Evolutionary conservation across 2,329 filamentous ascomycete species (phyloP), one percentile per base, ranked within the genome.

Genomic region (Pseudogymnoascus sp.): DNA sequence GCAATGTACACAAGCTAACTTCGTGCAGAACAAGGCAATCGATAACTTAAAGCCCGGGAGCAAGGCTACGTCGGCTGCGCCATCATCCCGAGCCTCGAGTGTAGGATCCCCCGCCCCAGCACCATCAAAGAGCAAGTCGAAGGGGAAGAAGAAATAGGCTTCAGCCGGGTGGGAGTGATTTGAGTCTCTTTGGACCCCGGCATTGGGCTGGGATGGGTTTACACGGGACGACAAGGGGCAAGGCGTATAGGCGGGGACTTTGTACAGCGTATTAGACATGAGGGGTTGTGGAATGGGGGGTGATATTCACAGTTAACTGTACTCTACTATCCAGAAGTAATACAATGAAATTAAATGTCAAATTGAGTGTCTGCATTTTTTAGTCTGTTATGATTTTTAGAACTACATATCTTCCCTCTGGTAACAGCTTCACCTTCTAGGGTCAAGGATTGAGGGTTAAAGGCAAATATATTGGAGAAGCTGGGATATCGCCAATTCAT

Each of bases 1-100:
- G 38, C 40, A 59, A 18, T 61, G 59, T 62, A 25, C 16, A 21
- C 5, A 21, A 38, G 18, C 33, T 16, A 38, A 61, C 40, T 31
- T 31, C 5, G 4, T 31, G 67, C 73, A 97, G 93, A 96, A 97
- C 76, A 97, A 97, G 79, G 87, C 91, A 61, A 84, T 97, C 58
- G 95, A 97, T 69, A 90, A 88, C 55, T 86, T 96, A 72, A 97
- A 97, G 76, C 81, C 78, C 61, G 86, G 82, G 63, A 90, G 85
- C 77, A 95, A 93, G 75, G 83, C 85, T 59, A 89, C 84, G 63
- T 95, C 92, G 1, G 83, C 88, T 4, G 82, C 87, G 4, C 89
- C 88, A 0, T 97, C 93, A 5, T 71, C 71, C 21, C 84, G 95
- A 66, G 93, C 93, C 14, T 93, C 88, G 4, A 97, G 95, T 73